phyloP scores from a whole-genome alignment of 108 stramenopile genomes.

The Cylindrotheca closterium region DNA sequence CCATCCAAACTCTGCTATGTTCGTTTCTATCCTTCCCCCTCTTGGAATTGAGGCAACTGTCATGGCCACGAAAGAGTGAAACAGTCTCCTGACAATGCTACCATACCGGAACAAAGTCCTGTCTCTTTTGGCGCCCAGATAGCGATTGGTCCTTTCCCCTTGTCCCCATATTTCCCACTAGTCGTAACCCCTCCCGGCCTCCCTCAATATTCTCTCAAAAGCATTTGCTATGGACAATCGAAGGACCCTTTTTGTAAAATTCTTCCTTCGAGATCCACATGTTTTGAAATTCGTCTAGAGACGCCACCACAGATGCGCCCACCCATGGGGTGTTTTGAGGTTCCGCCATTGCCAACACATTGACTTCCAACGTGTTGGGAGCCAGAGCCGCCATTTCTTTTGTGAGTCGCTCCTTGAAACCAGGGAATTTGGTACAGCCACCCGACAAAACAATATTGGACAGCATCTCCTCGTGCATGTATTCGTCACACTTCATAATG shows the following conservation, averaged over 20 bases:
- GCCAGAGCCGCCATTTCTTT: conserved; percentile 93
- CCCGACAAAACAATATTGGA: conserved; percentile 88
- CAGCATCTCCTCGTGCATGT: conserved; percentile 91
- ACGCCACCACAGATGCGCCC: conserved; percentile 93
- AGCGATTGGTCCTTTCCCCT: too few species aligned
- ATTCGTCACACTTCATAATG: conserved; percentile 97
- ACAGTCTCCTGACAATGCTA: too few species aligned
- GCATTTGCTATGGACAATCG: too few species aligned
- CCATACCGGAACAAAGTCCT: too few species aligned
- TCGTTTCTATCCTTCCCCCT: too few species aligned
- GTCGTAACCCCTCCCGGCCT: too few species aligned
- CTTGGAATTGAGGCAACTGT: too few species aligned
- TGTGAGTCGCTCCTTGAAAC: conserved; percentile 95
- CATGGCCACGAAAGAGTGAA: too few species aligned
- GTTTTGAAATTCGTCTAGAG: conserved; percentile 85
- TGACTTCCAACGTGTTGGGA: conserved; percentile 87
- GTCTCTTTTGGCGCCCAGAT: too few species aligned
- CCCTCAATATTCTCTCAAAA: too few species aligned
- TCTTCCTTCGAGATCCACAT: conserved; percentile 98
- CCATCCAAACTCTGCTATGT: too few species aligned
- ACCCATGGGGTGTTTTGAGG: conserved; percentile 94
- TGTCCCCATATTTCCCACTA: too few species aligned
- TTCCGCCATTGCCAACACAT: conserved; percentile 97
- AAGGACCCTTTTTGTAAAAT: conserved; percentile 96
- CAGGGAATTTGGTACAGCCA: conserved; percentile 94